Conservation (phyloP, 306 rosid species). For the Lupinus albus region DNA sequence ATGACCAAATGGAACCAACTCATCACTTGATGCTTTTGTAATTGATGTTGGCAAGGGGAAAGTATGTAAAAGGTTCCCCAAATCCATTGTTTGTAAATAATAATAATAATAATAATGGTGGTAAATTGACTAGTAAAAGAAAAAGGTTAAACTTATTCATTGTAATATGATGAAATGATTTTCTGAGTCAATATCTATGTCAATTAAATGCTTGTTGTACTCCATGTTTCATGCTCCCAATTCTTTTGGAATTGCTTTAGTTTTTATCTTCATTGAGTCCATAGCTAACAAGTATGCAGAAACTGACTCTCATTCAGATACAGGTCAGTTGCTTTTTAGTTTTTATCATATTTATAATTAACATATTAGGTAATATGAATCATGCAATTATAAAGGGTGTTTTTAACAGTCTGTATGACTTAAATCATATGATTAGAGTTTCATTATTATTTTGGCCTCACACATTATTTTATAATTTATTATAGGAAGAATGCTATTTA, state of each 20-base stretch:
- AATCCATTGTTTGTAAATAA: slow-evolving; percentile 44
- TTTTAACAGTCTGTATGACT: too few relatives aligned
- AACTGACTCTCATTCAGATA: too few relatives aligned
- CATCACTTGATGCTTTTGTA: slow-evolving; percentile 33
- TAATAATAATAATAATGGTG: slow-evolving; percentile 40
- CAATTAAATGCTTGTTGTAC: slow-evolving; percentile 24
- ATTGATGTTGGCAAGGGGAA: slow-evolving; percentile 41
- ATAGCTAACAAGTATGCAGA: too few relatives aligned
- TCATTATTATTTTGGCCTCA: too few relatives aligned
- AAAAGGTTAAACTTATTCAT: slow-evolving; percentile 32
- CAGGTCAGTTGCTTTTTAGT: too few relatives aligned
- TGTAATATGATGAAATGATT: slow-evolving; percentile 34
- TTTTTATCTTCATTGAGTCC: slow-evolving; percentile 12
- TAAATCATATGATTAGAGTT: too few relatives aligned
- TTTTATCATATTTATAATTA: too few relatives aligned
- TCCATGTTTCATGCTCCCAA: not conserved
- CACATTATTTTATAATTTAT: too few relatives aligned
- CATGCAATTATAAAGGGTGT: too few relatives aligned
- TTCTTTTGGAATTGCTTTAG: slow-evolving; percentile 29
- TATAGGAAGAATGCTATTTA: too few relatives aligned
- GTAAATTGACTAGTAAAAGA: slow-evolving; percentile 23
- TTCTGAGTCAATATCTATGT: slow-evolving; percentile 30
- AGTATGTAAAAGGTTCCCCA: slow-evolving; percentile 43
- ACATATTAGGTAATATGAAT: too few relatives aligned
- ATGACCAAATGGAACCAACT: slow-evolving; percentile 30